phyloP scores from a whole-genome alignment of 192 early-diverging fungal genomes.

The Podila minutissima region DNA sequence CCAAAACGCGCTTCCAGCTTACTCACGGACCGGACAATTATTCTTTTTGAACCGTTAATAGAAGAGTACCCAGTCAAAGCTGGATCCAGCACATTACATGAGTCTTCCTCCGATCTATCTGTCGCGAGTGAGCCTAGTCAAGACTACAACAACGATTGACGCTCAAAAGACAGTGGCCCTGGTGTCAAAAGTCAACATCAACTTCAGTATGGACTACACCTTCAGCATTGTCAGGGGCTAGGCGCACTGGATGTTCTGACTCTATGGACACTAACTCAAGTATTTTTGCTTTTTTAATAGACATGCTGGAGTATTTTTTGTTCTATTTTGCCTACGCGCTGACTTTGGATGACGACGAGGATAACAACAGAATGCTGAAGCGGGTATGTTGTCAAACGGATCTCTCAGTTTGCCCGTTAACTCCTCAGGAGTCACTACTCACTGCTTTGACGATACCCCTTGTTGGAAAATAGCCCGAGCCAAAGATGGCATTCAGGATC shows the following conservation, averaged over 20 bases:
- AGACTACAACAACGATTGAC: conserved; percentile 22
- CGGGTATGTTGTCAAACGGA: conserved; percentile 10
- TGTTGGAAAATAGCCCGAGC: conserved; percentile 18
- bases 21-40: no score
- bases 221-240: background rate
- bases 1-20: no score
- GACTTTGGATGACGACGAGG: conserved; percentile 43
- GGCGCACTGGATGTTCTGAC: no score
- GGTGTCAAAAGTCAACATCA: conserved; percentile 47
- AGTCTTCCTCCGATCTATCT: conserved; percentile 46
- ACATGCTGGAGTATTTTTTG: conserved; percentile 51
- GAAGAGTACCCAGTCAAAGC: conserved; percentile 43
- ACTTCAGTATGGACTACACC: conserved; percentile 25
- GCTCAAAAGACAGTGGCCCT: conserved; percentile 36
- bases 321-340: conserved; percentile 51
- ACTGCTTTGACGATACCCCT: no score
- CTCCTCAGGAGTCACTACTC: no score
- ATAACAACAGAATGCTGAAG: conserved; percentile 26
- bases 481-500: conserved; percentile 43
- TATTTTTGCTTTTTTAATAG: conserved; percentile 3
- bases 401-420: no score
- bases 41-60: background rate
- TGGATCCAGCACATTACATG: conserved; percentile 41
- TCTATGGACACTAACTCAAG: background rate
- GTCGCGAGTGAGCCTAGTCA: conserved; percentile 40